phyloP scores from a whole-genome alignment of 106 monocot genomes.

The Phalaenopsis equestris region DNA sequence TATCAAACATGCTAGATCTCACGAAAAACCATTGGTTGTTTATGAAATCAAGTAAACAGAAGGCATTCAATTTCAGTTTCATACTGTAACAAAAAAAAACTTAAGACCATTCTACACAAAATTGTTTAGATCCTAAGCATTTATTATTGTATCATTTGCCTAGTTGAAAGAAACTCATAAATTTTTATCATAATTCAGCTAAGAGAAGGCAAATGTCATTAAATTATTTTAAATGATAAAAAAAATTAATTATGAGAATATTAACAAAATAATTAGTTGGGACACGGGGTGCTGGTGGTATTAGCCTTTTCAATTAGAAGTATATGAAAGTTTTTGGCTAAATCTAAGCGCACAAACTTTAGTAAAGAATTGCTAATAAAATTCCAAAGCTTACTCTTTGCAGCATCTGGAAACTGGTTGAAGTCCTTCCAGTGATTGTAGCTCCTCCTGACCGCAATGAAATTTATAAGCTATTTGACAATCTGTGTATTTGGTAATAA shows the following conservation, averaged over 20 bases:
- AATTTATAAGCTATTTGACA: slow-evolving; percentile 12
- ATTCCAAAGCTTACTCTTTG: slow-evolving; percentile 59
- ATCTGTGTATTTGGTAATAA: slow-evolving; percentile 5
- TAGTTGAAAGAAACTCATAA: background rate
- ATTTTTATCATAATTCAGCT: background rate
- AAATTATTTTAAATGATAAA: background rate
- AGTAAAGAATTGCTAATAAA: background rate
- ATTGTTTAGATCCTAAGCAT: background rate
- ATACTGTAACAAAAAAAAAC: background rate
- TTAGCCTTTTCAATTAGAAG: background rate
- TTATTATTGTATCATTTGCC: background rate
- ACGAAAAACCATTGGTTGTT: background rate
- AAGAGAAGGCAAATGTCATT: background rate
- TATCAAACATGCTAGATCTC: background rate
- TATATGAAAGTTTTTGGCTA: background rate
- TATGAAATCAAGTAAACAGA: background rate
- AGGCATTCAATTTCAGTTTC: background rate
- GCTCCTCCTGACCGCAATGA: slow-evolving; percentile 50
- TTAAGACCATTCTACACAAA: background rate
- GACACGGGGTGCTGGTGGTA: background rate
- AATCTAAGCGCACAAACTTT: background rate
- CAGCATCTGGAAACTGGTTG: slow-evolving; percentile 70
- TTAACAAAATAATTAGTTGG: background rate
- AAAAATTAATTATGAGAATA: background rate
- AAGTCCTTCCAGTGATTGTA: slow-evolving; percentile 57